Base-by-base conservation (phyloP, 129 eudicot genomes). In the Centella asiatica region DNA sequence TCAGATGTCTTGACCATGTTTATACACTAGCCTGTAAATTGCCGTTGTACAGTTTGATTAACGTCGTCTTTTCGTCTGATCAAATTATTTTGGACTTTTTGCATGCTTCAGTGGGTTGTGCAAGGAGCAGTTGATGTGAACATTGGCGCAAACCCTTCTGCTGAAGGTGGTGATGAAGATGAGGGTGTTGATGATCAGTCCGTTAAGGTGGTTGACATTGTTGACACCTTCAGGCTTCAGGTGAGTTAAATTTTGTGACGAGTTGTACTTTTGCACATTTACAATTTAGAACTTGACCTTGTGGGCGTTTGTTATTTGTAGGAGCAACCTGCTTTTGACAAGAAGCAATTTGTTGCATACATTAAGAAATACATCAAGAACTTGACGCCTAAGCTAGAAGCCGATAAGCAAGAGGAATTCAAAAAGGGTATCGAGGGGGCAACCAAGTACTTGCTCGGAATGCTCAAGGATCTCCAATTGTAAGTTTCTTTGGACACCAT, bases 71-170 rank as follows among this genome's bases (percentile, higher is more conserved):
- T 32, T n/a, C 4, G 7, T 19, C 15, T 6, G 26, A 29, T 58
- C 32, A 3, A 11, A 3, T 5, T 27, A 23, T 39, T 58, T 40
- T 37, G 42, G 42, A 7, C 12, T 55, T 55, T 20, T 56, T 47
- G 39, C 32, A 5, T 32, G 33, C 28, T 65, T 33, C 52, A 82
- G 88, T 82, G 88, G 88, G 88, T 82, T 24, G 77, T 78, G 20
- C 53, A 58, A 52, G 88, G 84, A n/a, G 76, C 84, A 6, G 75
- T 82, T 60, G 81, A 78, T 56, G 88, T 82, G 11, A 80, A 82
- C 76, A 82, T 82, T 65, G 88, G 88, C 19, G 88, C 88, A 19
- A 82, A 82, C 66, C 88, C 88, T 11, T 82, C 88, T 39, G 84
- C 84, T 26, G 88, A 82, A 65, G 88, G 88, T 53, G 84, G 70